phyloP scores from a whole-genome alignment of 345 rosid genomes.

The Combretum micranthum region DNA sequence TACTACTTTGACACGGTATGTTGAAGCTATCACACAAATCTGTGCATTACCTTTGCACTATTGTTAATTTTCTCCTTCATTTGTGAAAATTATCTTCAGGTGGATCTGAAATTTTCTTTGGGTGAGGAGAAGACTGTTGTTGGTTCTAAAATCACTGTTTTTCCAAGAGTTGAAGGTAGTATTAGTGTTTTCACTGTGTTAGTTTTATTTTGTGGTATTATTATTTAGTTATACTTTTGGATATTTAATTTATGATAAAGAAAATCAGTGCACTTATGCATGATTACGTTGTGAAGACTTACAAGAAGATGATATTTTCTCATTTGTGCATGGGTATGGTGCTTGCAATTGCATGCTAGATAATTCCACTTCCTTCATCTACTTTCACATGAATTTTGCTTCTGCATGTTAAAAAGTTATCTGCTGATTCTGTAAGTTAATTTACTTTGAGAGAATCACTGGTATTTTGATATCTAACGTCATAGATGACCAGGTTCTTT shows the following conservation, averaged over 20 bases:
- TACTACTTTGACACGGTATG: constrained; percentile 81
- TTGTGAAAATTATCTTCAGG: constrained; percentile 33
- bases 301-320: no score
- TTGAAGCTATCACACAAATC: constrained; percentile 8
- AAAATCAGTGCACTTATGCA: no score
- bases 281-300: no score
- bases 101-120: constrained; percentile 69
- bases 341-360: no score
- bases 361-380: no score
- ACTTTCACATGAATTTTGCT: no score
- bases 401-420: no score
- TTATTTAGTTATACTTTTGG: not conserved
- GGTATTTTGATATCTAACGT: not conserved
- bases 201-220: not conserved
- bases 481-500: constrained; percentile 52
- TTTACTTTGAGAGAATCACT: no score
- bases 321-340: no score
- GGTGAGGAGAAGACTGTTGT: constrained; percentile 96
- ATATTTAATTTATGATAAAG: no score
- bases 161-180: constrained; percentile 80
- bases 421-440: no score
- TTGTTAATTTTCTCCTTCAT: constrained; percentile 6
- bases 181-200: not conserved
- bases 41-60: not conserved
- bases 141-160: constrained; percentile 65